Conservation (phyloP, 352 stramenopile genomes). For the Globisporangium megalacanthum region DNA sequence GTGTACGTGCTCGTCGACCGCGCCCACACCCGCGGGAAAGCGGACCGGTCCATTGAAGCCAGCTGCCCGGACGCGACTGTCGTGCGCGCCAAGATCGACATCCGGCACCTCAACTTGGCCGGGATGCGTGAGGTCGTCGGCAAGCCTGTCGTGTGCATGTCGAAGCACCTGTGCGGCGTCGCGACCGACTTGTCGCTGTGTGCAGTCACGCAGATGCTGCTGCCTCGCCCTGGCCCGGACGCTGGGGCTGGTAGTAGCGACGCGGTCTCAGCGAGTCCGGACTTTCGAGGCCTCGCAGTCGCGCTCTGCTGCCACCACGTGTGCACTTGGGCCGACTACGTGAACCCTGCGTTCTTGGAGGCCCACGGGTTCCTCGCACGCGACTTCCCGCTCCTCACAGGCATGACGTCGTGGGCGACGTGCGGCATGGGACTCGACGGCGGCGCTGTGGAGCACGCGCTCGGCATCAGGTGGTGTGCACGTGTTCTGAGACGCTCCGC, state of each 20-base stretch:
- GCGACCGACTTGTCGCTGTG: constrained; percentile 77
- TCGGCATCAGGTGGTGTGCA: constrained; percentile 51
- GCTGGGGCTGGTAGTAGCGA: no score
- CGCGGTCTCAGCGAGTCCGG: constrained; percentile 17
- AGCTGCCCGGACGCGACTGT: constrained; percentile 15
- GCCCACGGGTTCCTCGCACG: constrained; percentile 42
- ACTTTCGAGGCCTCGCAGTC: constrained; percentile 55
- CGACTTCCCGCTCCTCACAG: constrained; percentile 58
- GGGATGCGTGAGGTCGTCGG: constrained; percentile 48
- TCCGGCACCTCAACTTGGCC: constrained; percentile 75
- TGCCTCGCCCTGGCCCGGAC: not conserved
- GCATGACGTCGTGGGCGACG: constrained; percentile 78
- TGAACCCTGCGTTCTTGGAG: constrained; percentile 54
- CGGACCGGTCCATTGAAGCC: constrained; percentile 58
- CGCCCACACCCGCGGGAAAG: constrained; percentile 64
- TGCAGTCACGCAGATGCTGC: constrained; percentile 52
- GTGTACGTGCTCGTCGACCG: constrained; percentile 77
- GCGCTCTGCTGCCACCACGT: constrained; percentile 81
- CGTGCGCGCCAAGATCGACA: constrained; percentile 76
- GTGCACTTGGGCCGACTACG: constrained; percentile 71
- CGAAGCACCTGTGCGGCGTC: constrained; percentile 81
- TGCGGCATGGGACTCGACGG: constrained; percentile 65
- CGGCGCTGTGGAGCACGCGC: constrained; percentile 56
- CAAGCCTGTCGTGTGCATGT: constrained; percentile 70
- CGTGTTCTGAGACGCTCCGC: not conserved